Conservation (phyloP, 148 eudicot genomes). For the Beta vulgaris region DNA sequence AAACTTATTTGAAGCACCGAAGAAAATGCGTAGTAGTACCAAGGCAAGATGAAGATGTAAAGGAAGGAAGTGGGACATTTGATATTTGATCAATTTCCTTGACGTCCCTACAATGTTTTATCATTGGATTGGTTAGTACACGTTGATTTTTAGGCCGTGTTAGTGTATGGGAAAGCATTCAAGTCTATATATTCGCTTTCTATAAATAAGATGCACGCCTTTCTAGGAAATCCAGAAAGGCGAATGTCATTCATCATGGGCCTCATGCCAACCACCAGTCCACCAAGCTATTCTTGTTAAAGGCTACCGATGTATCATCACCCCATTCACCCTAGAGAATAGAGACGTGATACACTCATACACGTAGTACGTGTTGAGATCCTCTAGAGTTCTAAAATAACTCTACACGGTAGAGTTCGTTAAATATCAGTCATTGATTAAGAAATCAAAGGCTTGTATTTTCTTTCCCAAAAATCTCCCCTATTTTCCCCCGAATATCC, state of each 20-base stretch:
- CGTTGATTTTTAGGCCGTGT: slow-evolving; percentile 22
- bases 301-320: too few relatives aligned
- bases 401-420: too few relatives aligned
- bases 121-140: slow-evolving; percentile 1
- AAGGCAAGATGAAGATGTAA: too few relatives aligned
- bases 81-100: background rate
- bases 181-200: slow-evolving; percentile 1
- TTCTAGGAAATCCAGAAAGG: slow-evolving; percentile 12
- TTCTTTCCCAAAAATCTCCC: too few relatives aligned
- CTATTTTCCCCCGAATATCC: too few relatives aligned
- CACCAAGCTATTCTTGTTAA: background rate
- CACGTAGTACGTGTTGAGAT: too few relatives aligned
- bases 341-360: too few relatives aligned
- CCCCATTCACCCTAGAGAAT: too few relatives aligned
- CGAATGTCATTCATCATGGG: slow-evolving; percentile 11
- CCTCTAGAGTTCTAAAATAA: too few relatives aligned
- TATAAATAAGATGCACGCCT: background rate
- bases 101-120: slow-evolving; percentile 16
- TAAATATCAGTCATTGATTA: too few relatives aligned
- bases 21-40: background rate
- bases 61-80: background rate
- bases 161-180: background rate
- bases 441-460: too few relatives aligned
- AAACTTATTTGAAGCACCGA: background rate
- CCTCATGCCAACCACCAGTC: background rate